Evolutionary conservation across 169 alveolate species (phyloP), one percentile per base, ranked within the genome.

Genomic region (Babesia divergens): DNA sequence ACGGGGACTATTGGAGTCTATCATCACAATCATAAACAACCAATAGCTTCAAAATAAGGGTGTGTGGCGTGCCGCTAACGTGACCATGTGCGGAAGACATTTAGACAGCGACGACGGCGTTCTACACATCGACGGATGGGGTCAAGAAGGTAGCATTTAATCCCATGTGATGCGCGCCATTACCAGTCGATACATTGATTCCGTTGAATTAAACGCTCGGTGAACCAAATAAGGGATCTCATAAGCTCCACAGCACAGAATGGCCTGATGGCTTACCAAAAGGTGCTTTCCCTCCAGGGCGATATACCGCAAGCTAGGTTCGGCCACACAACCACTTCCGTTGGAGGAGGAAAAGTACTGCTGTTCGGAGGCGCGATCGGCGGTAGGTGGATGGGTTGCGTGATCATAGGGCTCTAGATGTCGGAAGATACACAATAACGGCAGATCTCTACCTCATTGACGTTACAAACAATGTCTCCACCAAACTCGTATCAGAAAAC

Each of bases 291-390:
- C 54, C 93, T 75, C 60, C 86, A 89, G 69, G 98, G 98, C 54
- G 97, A 96, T 38, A 84, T 94, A 44, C 99, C 99, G 43, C 91
- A 92, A 26, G 96, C 99, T 20, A 86, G 99, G 52, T 97, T 97
- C 75, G 99, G 99, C 4, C 99, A 97, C 74, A 95, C 98, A 24
- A 93, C 97, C 13, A 96, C 99, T 37, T 83, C 91, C 56, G 94
- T 97, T 22, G 96, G 96, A 4, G 91, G 85, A 50, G 91, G 93
- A 6, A 93, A 91, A 74, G 97, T 92, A 40, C 89, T 94, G 26
- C 65, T 95, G 62, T 95, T 95, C 79, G 98, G 98, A 34, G 98
- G 98, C 24, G 98, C 98, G 9, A 90, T 96, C 24, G 98, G 98
- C n/a, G 97, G 90, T 84, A 26, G 42, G 29, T 69, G n/a, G 34